Evolutionary conservation across 176 grass and related monocot species (phyloP), one percentile per base, ranked within the genome.

Genomic region (Olyra latifolia): DNA sequence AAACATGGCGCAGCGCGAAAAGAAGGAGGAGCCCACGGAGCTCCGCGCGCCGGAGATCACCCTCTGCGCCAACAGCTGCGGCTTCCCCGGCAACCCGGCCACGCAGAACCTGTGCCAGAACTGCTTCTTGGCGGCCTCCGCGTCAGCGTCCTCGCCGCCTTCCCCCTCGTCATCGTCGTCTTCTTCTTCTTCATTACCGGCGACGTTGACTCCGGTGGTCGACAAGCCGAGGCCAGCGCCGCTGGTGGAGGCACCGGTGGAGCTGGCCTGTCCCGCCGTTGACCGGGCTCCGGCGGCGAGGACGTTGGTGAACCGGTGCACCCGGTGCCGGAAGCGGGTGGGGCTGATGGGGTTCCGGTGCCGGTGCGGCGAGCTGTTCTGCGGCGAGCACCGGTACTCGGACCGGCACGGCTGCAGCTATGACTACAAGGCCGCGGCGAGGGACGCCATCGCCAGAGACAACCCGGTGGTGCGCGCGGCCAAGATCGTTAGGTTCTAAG

Each of bases 301-400:
- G 75, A 24, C 86, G 38, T 77, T 80, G 11, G 83, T 19, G 41
- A 93, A 84, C 81, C 90, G 96, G 71, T 99, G 96, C 83, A 89
- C 83, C 17, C 80, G 83, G n/a, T 99, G 96, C 90, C 77, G 86
- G 82, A 93, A 91, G 86, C 80, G 86, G 0, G 92, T 99, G 25
- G 90, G 96, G 16, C 87, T 99, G 29, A 91, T 79, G 13, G 96
- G 96, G 46, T 95, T 95, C 90, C 84, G 82, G 61, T 99, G 96
- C 90, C 96, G 96, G 10, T 99, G 96, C 74, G 92, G 88, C 12
- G 77, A 91, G 22, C 81, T 91, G 6, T 99, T 95, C 83, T 99
- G 96, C 88, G 90, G 90, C 46, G 75, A 93, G 84, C 96, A 99
- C 86, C 90, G 96, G 30, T 99, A 99, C 90, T 99, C 96, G 23